These are phyloP conservation scores for Suillus fuscotomentosus DNA, from an alignment of 768 basidiomycete species.

Conservation along the genomic window DNA sequence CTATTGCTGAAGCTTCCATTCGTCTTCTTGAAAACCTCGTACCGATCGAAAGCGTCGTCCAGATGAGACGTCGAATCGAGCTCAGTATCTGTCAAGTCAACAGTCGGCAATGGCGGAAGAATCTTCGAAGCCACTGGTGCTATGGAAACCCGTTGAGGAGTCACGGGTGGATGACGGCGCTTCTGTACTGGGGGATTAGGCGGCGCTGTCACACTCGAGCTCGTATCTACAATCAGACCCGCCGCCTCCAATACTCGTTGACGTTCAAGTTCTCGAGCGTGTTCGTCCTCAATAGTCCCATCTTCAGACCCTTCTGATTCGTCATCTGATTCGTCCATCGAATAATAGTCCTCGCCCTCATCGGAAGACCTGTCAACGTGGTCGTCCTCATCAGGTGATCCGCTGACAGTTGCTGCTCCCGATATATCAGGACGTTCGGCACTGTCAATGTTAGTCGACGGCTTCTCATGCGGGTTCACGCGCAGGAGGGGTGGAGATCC, in stretches of 20 bases:
- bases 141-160: slow-evolving; percentile 17
- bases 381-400: slow-evolving; percentile 6
- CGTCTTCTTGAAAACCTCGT: slow-evolving; percentile 75
- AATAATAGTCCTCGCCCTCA: slow-evolving; percentile 34
- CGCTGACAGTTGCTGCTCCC: not conserved
- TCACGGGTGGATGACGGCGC: slow-evolving; percentile 27
- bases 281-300: slow-evolving; percentile 45
- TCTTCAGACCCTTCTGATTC: slow-evolving; percentile 25
- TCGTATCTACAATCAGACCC: slow-evolving; percentile 71
- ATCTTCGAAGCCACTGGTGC: slow-evolving; percentile 38
- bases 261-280: slow-evolving; percentile 70
- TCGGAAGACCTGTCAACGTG: slow-evolving; percentile 28
- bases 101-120: slow-evolving; percentile 51
- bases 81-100: slow-evolving; percentile 21
- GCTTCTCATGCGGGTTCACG: slow-evolving; percentile 1
- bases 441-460: not conserved
- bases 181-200: slow-evolving; percentile 31
- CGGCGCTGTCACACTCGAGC: slow-evolving; percentile 39
- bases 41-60: slow-evolving; percentile 88
- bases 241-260: slow-evolving; percentile 86
- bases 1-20: slow-evolving; percentile 45
- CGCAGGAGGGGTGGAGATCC: not conserved
- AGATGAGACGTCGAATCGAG: slow-evolving; percentile 43
- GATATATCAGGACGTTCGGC: not conserved
- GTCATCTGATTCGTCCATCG: slow-evolving; percentile 29